Percentiles rank a stretch among this genome's conserved stretches.
phyloP scores from a whole-genome alignment of 225 moss, liverwort and hornwort species.

The Polytrichum formosum region DNA sequence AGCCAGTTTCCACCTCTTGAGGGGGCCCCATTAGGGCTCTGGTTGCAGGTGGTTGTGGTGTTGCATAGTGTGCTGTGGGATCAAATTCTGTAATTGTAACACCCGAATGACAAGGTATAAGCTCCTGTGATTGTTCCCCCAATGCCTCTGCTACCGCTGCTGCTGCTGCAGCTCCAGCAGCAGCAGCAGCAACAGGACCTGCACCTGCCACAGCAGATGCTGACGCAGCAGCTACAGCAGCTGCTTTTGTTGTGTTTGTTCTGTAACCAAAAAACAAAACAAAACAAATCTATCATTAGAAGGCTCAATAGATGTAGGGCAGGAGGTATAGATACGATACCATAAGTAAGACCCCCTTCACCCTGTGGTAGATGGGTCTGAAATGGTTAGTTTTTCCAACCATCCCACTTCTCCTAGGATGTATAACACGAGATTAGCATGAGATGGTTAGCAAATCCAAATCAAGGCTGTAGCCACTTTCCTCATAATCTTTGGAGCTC shows the following conservation, averaged over 20 bases:
- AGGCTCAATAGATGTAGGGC: background rate
- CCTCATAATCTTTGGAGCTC: too few relatives aligned
- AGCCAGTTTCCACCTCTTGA: constrained; percentile 21
- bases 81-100: constrained; percentile 36
- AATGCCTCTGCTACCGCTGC: constrained; percentile 62
- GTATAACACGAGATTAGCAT: too few relatives aligned
- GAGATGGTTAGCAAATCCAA: too few relatives aligned
- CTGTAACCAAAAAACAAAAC: constrained; percentile 23
- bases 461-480: too few relatives aligned
- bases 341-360: too few relatives aligned
- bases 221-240: constrained; percentile 70
- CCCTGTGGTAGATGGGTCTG: too few relatives aligned
- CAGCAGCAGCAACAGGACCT: constrained; percentile 67
- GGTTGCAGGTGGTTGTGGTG: constrained; percentile 9
- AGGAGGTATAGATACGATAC: background rate
- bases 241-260: constrained; percentile 67
- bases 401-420: too few relatives aligned
- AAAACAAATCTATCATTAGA: background rate
- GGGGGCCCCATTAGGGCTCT: constrained; percentile 11
- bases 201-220: constrained; percentile 69
- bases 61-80: constrained; percentile 14
- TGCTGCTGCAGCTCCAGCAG: constrained; percentile 67
- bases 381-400: too few relatives aligned
- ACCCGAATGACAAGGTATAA: constrained; percentile 45
- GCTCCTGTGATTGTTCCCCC: constrained; percentile 44